Conservation (phyloP, 139 green algal species). For the Picochlorum sp. region DNA sequence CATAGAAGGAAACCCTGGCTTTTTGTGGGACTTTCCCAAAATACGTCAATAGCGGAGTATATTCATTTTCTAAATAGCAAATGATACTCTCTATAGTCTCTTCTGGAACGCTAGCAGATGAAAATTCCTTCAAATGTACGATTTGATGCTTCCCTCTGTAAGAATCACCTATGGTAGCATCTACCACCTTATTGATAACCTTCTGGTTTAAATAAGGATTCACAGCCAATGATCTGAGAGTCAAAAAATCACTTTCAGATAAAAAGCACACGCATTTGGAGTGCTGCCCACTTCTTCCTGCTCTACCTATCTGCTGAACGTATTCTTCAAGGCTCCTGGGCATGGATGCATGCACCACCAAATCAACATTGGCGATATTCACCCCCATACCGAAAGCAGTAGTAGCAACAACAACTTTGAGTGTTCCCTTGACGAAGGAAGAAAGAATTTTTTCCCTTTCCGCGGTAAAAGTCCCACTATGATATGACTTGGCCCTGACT, state of each 20-base stretch:
- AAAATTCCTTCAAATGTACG: constrained; percentile 33
- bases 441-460: constrained; percentile 41
- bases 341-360: constrained; percentile 68
- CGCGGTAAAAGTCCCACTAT: constrained; percentile 43
- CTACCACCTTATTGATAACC: constrained; percentile 42
- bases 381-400: constrained; percentile 76
- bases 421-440: constrained; percentile 39
- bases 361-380: constrained; percentile 42
- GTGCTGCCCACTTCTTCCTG: constrained; percentile 52
- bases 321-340: constrained; percentile 81
- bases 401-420: constrained; percentile 61
- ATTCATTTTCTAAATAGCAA: constrained; percentile 51
- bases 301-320: constrained; percentile 74
- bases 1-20: constrained; percentile 38
- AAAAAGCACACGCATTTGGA: constrained; percentile 54
- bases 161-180: constrained; percentile 22
- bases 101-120: constrained; percentile 50
- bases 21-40: constrained; percentile 13
- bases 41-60: constrained; percentile 13
- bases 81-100: constrained; percentile 70
- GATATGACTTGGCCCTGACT: constrained; percentile 54
- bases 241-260: constrained; percentile 52
- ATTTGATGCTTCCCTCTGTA: constrained; percentile 2
- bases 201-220: constrained; percentile 26
- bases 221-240: constrained; percentile 44